Conservation (phyloP, 345 rosid species). For the Sonneratia alba region DNA sequence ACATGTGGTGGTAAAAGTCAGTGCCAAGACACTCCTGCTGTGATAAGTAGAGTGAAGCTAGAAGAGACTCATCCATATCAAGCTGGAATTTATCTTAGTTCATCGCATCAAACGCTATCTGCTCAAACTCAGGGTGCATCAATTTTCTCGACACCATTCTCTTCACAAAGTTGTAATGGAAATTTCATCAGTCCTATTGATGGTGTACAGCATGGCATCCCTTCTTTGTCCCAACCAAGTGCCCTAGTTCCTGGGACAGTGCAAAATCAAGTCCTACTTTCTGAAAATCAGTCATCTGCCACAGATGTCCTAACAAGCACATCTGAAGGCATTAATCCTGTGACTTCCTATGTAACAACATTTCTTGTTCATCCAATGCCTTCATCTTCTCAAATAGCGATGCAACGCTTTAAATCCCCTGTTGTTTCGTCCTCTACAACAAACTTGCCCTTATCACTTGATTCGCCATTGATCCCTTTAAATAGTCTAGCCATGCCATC, state of each 20-base stretch:
- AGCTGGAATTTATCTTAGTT: neutral
- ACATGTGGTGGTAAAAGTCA: neutral
- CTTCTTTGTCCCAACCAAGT: neutral
- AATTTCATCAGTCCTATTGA: neutral
- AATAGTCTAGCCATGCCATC: neutral
- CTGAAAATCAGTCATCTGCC: neutral
- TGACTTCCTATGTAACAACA: neutral
- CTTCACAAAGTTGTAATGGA: neutral
- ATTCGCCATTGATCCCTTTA: neutral
- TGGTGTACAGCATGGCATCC: neutral
- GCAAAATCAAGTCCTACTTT: neutral
- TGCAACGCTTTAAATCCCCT: neutral
- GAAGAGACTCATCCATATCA: neutral
- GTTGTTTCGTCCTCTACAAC: neutral
- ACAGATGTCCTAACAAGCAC: neutral
- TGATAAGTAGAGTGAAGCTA: neutral
- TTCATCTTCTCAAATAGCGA: neutral
- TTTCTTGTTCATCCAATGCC: neutral
- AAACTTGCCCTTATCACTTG: neutral
- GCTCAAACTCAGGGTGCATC: neutral
- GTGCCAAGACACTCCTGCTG: conserved; percentile 1
- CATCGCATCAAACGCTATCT: neutral
- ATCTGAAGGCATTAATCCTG: neutral
- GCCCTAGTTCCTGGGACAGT: neutral
- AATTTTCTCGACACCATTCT: neutral